Percentiles rank a stretch among this genome's conserved stretches.
Conservation (phyloP, 2,329 filamentous ascomycete genomes). For the Sordariomycetes sp. region DNA sequence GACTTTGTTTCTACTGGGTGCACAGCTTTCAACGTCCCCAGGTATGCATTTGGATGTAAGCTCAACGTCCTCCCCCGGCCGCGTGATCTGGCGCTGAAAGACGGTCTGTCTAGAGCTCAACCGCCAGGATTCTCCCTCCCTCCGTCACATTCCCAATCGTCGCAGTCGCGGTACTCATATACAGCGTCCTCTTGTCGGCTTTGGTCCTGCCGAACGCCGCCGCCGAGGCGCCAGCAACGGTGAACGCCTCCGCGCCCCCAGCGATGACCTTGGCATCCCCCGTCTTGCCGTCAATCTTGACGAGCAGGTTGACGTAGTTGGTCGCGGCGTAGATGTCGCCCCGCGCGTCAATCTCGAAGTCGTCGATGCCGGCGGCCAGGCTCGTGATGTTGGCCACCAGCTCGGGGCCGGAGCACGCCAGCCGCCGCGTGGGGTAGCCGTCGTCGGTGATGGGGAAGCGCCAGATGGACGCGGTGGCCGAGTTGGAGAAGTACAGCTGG, state of each 20-base stretch:
- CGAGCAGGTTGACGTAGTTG: slow-evolving; percentile 12
- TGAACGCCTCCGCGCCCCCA: slow-evolving; percentile 7
- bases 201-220: slow-evolving; percentile 8
- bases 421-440: too few species aligned
- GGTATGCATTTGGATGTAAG: too few species aligned
- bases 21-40: too few species aligned
- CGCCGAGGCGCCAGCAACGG: slow-evolving; percentile 12
- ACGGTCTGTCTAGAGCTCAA: not conserved
- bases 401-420: too few species aligned
- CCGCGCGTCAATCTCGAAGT: slow-evolving; percentile 10
- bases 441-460: too few species aligned
- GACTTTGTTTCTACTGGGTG: too few species aligned
- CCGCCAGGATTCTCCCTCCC: not conserved
- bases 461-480: too few species aligned
- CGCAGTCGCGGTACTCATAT: not conserved
- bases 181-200: not conserved
- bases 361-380: slow-evolving; percentile 9
- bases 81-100: too few species aligned
- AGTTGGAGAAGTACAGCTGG: too few species aligned
- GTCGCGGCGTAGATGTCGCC: slow-evolving; percentile 12
- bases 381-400: slow-evolving; percentile 10
- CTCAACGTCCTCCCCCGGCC: too few species aligned
- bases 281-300: slow-evolving; percentile 8
- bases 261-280: slow-evolving; percentile 8
- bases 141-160: not conserved